Conservation (phyloP, 129 eudicot genomes). For the Flaveria brownii region DNA sequence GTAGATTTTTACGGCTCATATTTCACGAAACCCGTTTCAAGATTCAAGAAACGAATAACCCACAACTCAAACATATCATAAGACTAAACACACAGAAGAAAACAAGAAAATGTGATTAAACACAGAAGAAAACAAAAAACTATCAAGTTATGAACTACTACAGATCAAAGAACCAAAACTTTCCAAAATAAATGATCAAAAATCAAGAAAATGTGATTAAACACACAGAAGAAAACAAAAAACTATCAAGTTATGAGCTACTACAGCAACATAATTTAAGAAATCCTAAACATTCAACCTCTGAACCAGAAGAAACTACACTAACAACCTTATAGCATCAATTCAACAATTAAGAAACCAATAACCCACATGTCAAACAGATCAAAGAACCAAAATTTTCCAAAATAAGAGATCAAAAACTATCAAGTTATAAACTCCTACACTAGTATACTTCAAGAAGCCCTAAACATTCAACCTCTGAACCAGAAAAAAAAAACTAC, state of each 20-base stretch:
- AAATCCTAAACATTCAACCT: too few species aligned
- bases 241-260: background rate
- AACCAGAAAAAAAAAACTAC: background rate
- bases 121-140: slow-evolving; percentile 1
- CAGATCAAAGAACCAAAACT: slow-evolving; percentile 6
- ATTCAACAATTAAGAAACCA: too few species aligned
- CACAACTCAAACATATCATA: slow-evolving; percentile 19
- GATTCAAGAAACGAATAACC: slow-evolving; percentile 3
- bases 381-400: too few species aligned
- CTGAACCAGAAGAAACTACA: too few species aligned
- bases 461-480: background rate
- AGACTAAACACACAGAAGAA: background rate
- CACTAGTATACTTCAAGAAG: background rate
- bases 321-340: too few species aligned
- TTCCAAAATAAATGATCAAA: slow-evolving; percentile 1
- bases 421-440: too few species aligned
- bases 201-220: slow-evolving; percentile 3
- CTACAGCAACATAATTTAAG: too few species aligned
- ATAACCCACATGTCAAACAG: too few species aligned
- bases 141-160: slow-evolving; percentile 1
- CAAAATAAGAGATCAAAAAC: too few species aligned
- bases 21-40: background rate
- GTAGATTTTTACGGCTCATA: background rate
- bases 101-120: slow-evolving; percentile 1
- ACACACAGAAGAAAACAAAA: background rate